phyloP scores from a whole-genome alignment of 2,329 filamentous ascomycete genomes.

The Phyllosticta ampelicida region DNA sequence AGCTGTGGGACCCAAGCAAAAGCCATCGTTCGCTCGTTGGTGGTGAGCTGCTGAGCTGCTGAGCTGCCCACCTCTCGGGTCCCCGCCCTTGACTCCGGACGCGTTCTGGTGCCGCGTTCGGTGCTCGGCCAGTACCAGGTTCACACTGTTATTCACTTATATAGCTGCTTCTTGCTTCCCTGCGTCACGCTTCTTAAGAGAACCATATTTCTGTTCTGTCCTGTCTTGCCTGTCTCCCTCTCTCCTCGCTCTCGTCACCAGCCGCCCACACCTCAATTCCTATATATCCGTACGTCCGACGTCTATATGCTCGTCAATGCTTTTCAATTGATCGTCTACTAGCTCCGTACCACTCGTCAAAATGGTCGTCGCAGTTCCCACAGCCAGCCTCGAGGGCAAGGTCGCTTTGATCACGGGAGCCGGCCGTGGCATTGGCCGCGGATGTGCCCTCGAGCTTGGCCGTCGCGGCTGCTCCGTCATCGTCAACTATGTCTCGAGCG shows the following conservation, averaged over 20 bases:
- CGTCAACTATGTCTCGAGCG: constrained; percentile 53
- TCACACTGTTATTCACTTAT: background rate
- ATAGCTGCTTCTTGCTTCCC: background rate
- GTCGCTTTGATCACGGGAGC: constrained; percentile 52
- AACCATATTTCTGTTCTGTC: background rate
- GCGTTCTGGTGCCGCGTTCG: background rate
- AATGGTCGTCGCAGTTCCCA: constrained; percentile 34
- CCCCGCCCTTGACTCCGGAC: background rate
- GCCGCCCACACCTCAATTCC: background rate
- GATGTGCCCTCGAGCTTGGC: constrained; percentile 57
- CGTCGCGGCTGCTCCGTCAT: constrained; percentile 53
- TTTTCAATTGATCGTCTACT: background rate
- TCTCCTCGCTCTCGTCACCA: background rate
- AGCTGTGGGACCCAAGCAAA: background rate
- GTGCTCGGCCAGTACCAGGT: background rate
- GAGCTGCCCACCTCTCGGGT: background rate
- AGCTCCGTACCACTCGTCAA: constrained; percentile 13
- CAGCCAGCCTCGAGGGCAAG: constrained; percentile 41
- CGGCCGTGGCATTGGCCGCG: constrained; percentile 55
- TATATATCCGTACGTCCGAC: background rate
- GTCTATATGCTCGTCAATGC: background rate
- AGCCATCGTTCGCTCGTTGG: background rate
- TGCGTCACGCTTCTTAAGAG: background rate
- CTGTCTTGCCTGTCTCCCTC: background rate
- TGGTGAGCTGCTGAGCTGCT: background rate